Conservation (phyloP, 164 flowering plant genomes). For the Aristolochia fimbriata region DNA sequence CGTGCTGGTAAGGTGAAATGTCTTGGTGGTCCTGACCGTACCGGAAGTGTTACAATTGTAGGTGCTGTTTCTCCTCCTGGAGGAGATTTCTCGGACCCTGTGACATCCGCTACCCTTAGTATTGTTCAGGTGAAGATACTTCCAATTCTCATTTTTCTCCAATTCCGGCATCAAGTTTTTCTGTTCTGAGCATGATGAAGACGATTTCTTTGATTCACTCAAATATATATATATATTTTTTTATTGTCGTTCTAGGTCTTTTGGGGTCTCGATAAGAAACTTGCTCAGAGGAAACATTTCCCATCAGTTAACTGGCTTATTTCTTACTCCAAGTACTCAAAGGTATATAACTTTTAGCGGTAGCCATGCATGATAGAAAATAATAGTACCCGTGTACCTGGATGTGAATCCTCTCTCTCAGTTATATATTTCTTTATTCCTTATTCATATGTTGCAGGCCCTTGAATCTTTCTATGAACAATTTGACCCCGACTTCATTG, state of each 20-base stretch:
- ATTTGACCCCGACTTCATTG: conserved; percentile 87
- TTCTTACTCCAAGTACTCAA: conserved; percentile 91
- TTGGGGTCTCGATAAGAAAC: conserved; percentile 99
- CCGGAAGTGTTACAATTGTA: conserved; percentile 96
- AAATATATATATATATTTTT: background rate
- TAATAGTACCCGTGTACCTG: background rate
- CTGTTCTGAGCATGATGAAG: background rate
- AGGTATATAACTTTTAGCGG: conserved; percentile 22
- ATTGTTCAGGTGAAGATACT: conserved; percentile 74
- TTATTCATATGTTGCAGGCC: conserved; percentile 41
- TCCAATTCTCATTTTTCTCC: background rate
- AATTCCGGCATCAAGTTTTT: background rate
- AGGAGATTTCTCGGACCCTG: conserved; percentile 99
- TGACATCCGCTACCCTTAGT: conserved; percentile 95
- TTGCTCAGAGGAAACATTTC: conserved; percentile 99
- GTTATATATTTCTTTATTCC: too few species aligned
- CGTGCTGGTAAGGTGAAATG: conserved; percentile 99
- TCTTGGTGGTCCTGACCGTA: conserved; percentile 95
- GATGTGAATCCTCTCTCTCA: background rate
- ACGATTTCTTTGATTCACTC: background rate
- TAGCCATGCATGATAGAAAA: background rate
- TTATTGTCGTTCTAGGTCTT: conserved; percentile 53
- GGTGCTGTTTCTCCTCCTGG: conserved; percentile 99
- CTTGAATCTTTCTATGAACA: conserved; percentile 87
- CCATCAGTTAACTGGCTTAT: conserved; percentile 99